Evolutionary conservation across 148 eudicot genomes (phyloP), one percentile per base, ranked within the genome.

Genomic region (Amaranthus cruentus): DNA sequence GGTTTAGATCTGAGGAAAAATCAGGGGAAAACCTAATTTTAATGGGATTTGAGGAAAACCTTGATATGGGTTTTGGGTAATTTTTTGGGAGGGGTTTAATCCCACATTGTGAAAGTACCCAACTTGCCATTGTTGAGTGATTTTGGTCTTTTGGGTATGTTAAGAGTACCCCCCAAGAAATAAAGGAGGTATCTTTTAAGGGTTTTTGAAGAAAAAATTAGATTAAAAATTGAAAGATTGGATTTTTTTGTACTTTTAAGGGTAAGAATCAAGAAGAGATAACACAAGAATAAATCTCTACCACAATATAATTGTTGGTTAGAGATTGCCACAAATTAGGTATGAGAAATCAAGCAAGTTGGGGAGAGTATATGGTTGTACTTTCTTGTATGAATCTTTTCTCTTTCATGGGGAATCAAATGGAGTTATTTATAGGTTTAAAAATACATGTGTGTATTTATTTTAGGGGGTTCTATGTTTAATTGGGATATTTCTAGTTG

Each of bases 81-180:
- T 79, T 62, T 81, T 70, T 76, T 2, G 87, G 91, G 48, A 91
- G 78, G 57, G 95, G 91, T 70, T 82, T 88, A 15, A 89, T 44
- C 4, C 95, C 97, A 80, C 91, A 93, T 87, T 89, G 90, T 75
- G 97, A 85, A 55, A 93, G 76, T 67, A 88, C 90, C 85, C 80
- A 85, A 78, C 86, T 86, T 21, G 98, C 97, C 98, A 93, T 93
- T 85, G 46, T 10, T 48, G 72, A 4, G 6, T 4, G 38, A 28
- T 28, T 28, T 28, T 28, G 38, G 38, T 28, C 38, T 28, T 28
- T 28, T 28, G 51, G 52, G 13, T 65, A 13, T n/a, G 4, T 12
- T 9, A 6, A 42, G 14, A 10, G 43, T 44, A 54, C 62, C 56
- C 46, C 43, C 50, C 55, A 11, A 47, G 2, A 53, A 46, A 9